Evolutionary conservation across 495 filamentous ascomycete species (phyloP).

Genomic region (Aspergillus panamensis): DNA sequence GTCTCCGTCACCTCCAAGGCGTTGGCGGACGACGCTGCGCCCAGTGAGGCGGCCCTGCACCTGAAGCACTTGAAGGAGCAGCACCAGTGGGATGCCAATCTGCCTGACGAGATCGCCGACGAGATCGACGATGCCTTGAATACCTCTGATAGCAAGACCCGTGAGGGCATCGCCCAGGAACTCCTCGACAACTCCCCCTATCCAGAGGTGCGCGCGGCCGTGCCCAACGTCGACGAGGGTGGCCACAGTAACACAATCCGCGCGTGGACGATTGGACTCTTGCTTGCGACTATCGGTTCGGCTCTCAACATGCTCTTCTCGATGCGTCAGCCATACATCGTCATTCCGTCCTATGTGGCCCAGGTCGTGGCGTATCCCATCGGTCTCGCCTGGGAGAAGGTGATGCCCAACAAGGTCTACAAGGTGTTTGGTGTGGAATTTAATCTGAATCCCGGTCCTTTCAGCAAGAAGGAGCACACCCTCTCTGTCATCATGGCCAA

Average conservation of each 20-base stretch:
- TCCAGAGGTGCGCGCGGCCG: constrained; percentile 53
- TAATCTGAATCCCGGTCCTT: constrained; percentile 65
- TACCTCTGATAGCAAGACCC: constrained; percentile 49
- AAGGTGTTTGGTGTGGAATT: constrained; percentile 52
- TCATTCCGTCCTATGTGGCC: constrained; percentile 63
- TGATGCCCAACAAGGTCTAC: constrained; percentile 51
- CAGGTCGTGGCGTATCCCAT: constrained; percentile 70
- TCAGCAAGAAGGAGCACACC: constrained; percentile 75
- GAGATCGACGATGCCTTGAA: constrained; percentile 59
- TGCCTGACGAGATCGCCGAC: constrained; percentile 58
- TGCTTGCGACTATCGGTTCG: constrained; percentile 63
- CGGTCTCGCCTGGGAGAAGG: constrained; percentile 53
- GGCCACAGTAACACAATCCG: constrained; percentile 65
- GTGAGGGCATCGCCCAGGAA: constrained; percentile 52
- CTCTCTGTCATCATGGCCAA: constrained; percentile 70
- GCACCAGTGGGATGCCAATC: constrained; percentile 67
- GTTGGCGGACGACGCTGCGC: constrained; percentile 36
- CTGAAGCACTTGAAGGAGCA: constrained; percentile 51
- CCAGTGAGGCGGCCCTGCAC: constrained; percentile 42
- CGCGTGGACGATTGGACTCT: constrained; percentile 67
- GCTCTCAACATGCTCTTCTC: constrained; percentile 70
- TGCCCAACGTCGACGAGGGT: constrained; percentile 58
- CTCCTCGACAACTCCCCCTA: constrained; percentile 68
- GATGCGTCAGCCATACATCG: constrained; percentile 60
- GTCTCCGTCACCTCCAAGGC: constrained; percentile 24